Base-by-base conservation (phyloP, 768 basidiomycete genomes). In the Tricholoma flavovirens region DNA sequence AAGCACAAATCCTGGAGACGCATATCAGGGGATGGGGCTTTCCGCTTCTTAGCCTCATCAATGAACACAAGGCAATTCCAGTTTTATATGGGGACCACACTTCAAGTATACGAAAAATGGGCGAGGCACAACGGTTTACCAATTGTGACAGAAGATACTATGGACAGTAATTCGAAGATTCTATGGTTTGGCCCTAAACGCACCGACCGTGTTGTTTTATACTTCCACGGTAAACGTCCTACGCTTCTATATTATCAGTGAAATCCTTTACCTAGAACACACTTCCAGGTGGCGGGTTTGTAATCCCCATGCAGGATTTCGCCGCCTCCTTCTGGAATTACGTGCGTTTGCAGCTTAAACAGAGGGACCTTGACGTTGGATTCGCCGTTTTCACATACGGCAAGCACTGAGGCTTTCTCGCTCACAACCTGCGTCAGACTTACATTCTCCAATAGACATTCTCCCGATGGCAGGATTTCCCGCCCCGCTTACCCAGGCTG, bases 401-500 rank as follows among this genome's bases (percentile, higher is more conserved):
- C 74, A 56, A 51, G 70, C 42, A 17, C n/a, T n/a, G n/a, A n/a
- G 15, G 21, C 19, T 2, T 32, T 17, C 0, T 42, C 15, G 14
- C n/a, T 10, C 5, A 22, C 5, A 12, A 3, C 26, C 15, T 9
- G 5, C 2, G 24, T 5, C 24, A 26, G 29, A 29, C 19, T 5
- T 11, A 11, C 12, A 15, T 29, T 17, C 29, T 1, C 22, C 22
- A 1, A n/a, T 55, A 75, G 73, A 66, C 32, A 63, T 74, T 9
- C 55, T 71, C 17, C 75, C 75, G 7, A 64, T 64, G 22, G 69
- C 66, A 7, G 51, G 57, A 4, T 77, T 75, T 62, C 75, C 75
- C 5, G 68, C 64, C 0, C 73, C 69, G 32, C 66, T 75, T 5
- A 63, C 60, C 11, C 73, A 75, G 53, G 60, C 67, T 1, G 50